Base-by-base conservation (phyloP, 805 yeast species). In the Wickerhamomyces hampshirensis region DNA sequence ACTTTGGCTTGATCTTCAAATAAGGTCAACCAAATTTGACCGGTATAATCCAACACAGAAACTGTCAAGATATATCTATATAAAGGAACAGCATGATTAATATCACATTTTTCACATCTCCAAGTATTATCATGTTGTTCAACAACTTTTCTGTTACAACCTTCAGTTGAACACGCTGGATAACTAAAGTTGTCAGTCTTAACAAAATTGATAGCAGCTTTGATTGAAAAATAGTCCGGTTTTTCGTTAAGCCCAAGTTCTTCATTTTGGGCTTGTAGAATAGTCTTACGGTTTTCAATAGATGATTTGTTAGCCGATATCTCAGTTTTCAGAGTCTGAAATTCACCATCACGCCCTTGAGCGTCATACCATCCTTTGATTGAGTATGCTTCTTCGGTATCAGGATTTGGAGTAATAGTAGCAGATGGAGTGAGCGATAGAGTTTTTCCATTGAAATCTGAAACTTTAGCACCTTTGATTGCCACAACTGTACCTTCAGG, bases 361-460 rank as follows among this genome's bases (percentile, higher is more conserved):
- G 82, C 73, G 53, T 87, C 95, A 54, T 78, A 93, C 99, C 99
- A 93, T 6, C 98, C 98, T 60, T 87, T 86, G 48, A 93, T 71
- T 37, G 76, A 71, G 58, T 78, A 87, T 4, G 97, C 91, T 58
- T 87, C 96, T 14, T 85, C 80, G 16, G 84, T 73, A 55, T 89
- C 96, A 2, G 98, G 98, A 52, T 86, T 85, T 10, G 84, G 71
- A 26, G 78, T 59, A 45, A 93, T 63, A 1, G 84, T 73, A 15
- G 96, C 88, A 9, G 85, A 72, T 42, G 81, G 86, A 17, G 89
- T 78, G 59, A 88, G 72, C 1, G 95, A 81, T 47, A 93, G 67
- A 11, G 85, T 73, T 55, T 91, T 79, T 18, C 97, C 97, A 40
- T 81, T 80, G 58, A 86, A 93, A 56, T 89, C 97, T 39, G 81